Conservation (phyloP, 805 yeast genomes). For the Saccharomycodes ludwigii region DNA sequence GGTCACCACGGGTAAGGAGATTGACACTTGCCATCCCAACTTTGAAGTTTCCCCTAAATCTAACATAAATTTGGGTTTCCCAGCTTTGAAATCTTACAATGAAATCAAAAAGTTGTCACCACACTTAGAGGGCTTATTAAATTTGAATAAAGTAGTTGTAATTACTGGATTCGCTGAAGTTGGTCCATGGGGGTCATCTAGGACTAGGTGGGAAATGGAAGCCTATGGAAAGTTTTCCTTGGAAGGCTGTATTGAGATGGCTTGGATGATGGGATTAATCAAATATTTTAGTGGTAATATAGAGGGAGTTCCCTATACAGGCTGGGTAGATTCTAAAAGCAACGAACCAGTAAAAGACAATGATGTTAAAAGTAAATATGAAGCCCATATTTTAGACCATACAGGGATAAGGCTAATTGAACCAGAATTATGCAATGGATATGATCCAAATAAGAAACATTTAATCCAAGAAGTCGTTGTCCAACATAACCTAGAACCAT, state of each 20-base stretch:
- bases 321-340: slow-evolving; percentile 80
- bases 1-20: slow-evolving; percentile 1
- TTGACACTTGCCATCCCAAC: slow-evolving; percentile 27
- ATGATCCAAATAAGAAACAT: slow-evolving; percentile 72
- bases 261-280: slow-evolving; percentile 87
- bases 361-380: slow-evolving; percentile 71
- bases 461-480: slow-evolving; percentile 75
- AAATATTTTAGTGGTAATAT: slow-evolving; percentile 37
- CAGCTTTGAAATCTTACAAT: slow-evolving; percentile 48
- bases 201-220: slow-evolving; percentile 94
- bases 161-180: slow-evolving; percentile 86
- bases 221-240: slow-evolving; percentile 63
- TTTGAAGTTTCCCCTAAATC: slow-evolving; percentile 56
- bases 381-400: slow-evolving; percentile 62
- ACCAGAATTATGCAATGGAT: slow-evolving; percentile 46
- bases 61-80: slow-evolving; percentile 71
- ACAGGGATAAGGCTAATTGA: slow-evolving; percentile 79
- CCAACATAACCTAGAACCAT: slow-evolving; percentile 76
- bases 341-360: slow-evolving; percentile 65
- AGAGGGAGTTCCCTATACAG: too few species aligned
- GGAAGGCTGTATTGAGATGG: slow-evolving; percentile 86
- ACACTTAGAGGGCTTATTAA: slow-evolving; percentile 62
- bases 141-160: slow-evolving; percentile 66
- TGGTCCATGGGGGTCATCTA: slow-evolving; percentile 86
- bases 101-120: slow-evolving; percentile 40